phyloP scores from a whole-genome alignment of 169 alveolate species.

The Cystoisospora suis region DNA sequence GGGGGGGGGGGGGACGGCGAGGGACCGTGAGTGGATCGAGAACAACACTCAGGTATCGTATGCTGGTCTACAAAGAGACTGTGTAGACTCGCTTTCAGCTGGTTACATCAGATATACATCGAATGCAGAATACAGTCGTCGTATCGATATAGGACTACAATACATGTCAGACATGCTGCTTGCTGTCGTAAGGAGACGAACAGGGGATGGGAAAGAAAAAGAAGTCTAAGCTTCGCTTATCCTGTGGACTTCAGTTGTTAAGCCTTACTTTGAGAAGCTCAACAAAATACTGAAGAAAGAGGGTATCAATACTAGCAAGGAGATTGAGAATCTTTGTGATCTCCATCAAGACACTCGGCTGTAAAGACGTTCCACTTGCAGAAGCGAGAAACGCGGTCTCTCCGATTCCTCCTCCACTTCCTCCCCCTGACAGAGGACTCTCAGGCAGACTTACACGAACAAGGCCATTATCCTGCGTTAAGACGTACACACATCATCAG shows the following conservation, averaged over 20 bases:
- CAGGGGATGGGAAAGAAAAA: neutral
- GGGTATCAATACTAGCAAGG: neutral
- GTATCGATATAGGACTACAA: neutral
- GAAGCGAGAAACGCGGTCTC: neutral
- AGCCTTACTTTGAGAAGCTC: slow-evolving; percentile 12
- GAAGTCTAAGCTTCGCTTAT: neutral
- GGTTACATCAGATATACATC: neutral
- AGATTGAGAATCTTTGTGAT: neutral
- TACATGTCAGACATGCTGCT: neutral
- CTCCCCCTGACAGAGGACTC: neutral
- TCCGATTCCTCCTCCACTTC: neutral
- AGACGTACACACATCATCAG: too few relatives aligned
- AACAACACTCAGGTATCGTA: neutral
- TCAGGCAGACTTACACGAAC: too few relatives aligned
- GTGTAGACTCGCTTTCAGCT: neutral
- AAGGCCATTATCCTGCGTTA: too few relatives aligned
- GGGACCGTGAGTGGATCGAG: neutral
- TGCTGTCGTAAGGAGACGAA: neutral
- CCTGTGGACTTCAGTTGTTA: neutral
- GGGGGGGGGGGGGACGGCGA: neutral
- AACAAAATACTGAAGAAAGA: neutral
- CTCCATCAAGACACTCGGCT: neutral
- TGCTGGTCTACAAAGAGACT: neutral
- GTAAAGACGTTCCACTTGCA: too few relatives aligned
- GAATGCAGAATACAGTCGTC: neutral